Percentiles rank a stretch among this genome's conserved stretches.
These are phyloP conservation scores for Austroboletus rostrupii DNA, from an alignment of 1,284 basidiomycete species.

Conservation along the genomic window DNA sequence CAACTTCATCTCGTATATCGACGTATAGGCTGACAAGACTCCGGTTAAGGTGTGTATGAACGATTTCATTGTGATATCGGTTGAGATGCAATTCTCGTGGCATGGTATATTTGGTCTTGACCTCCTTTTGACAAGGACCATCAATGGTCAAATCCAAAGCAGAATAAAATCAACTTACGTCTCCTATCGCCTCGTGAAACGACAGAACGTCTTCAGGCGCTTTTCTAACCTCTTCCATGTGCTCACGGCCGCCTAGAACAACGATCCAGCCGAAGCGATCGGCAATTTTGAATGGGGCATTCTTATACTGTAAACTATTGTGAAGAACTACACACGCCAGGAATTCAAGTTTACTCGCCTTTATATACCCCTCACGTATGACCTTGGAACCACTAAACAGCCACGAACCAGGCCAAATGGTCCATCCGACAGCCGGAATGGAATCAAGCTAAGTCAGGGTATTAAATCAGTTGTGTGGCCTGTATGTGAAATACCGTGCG, in stretches of 20 bases:
- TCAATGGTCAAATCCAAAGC: neutral
- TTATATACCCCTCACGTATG: neutral
- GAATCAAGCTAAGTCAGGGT: neutral
- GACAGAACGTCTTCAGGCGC: constrained; percentile 17
- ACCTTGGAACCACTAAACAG: neutral
- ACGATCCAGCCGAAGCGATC: neutral
- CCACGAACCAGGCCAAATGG: neutral
- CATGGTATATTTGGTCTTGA: constrained; percentile 23
- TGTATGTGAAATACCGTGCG: no score
- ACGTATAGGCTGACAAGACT: constrained; percentile 23
- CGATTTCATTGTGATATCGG: constrained; percentile 26
- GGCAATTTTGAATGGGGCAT: neutral
- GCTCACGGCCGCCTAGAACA: neutral
- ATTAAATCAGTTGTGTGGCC: no score
- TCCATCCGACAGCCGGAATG: neutral
- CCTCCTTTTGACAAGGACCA: constrained; percentile 1
- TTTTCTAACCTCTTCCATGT: neutral
- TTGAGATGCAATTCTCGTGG: constrained; percentile 21
- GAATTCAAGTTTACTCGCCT: neutral
- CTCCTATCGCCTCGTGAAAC: constrained; percentile 28
- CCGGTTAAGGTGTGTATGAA: constrained; percentile 28
- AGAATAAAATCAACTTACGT: constrained; percentile 24
- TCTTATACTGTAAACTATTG: neutral
- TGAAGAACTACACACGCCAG: neutral
- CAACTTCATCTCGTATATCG: constrained; percentile 33